These are phyloP conservation scores for Saturnispora galanensis DNA, from an alignment of 805 yeast species.

Conservation along the genomic window DNA sequence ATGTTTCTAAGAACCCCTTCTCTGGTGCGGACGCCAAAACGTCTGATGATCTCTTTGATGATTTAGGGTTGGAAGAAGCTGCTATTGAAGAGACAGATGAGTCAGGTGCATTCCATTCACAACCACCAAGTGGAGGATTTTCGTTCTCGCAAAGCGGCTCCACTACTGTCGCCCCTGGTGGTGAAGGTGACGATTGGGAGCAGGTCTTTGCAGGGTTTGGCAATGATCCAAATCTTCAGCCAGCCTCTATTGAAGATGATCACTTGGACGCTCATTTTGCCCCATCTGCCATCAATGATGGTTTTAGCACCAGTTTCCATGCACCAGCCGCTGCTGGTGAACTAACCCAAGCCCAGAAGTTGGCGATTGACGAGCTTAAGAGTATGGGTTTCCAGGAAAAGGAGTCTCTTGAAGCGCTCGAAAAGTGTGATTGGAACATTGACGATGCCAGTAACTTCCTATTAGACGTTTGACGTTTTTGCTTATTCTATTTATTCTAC, in stretches of 20 bases:
- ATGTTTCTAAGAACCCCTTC: slow-evolving; percentile 12
- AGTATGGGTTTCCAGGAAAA: slow-evolving; percentile 81
- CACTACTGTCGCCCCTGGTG: slow-evolving; percentile 19
- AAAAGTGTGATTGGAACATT: slow-evolving; percentile 60
- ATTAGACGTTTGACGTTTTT: slow-evolving; percentile 40
- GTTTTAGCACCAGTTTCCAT: slow-evolving; percentile 3
- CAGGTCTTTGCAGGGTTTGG: slow-evolving; percentile 87
- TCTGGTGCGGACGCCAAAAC: slow-evolving; percentile 9
- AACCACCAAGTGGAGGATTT: slow-evolving; percentile 15
- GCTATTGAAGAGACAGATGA: slow-evolving; percentile 14
- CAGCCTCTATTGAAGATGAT: slow-evolving; percentile 11
- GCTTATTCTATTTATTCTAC: slow-evolving; percentile 1
- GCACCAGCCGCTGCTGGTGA: slow-evolving; percentile 2
- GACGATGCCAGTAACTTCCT: slow-evolving; percentile 82
- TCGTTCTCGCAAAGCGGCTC: slow-evolving; percentile 15
- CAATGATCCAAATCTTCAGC: slow-evolving; percentile 30
- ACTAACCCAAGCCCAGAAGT: slow-evolving; percentile 23
- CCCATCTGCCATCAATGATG: slow-evolving; percentile 11
- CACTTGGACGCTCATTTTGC: slow-evolving; percentile 10
- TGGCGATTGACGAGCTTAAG: slow-evolving; percentile 66
- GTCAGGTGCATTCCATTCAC: background rate
- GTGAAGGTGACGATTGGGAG: slow-evolving; percentile 75
- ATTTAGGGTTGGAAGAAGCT: slow-evolving; percentile 29
- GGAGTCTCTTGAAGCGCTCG: slow-evolving; percentile 60
- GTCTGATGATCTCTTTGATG: slow-evolving; percentile 24